Conservation (phyloP, 1,284 basidiomycete species). For the Trichosporon ovoides region DNA sequence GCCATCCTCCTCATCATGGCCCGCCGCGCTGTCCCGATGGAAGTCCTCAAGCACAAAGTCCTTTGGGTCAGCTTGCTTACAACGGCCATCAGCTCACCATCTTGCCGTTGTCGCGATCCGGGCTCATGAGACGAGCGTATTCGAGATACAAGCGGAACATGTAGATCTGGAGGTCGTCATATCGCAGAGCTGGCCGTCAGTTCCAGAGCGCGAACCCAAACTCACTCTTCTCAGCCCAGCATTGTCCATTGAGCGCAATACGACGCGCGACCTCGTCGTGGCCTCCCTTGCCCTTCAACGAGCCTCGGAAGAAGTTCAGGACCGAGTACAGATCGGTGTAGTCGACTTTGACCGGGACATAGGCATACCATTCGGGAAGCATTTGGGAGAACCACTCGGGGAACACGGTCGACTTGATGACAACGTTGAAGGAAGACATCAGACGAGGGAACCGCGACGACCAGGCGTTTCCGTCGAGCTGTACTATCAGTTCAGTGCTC, state of each 20-base stretch:
- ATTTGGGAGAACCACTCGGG: conserved; percentile 49
- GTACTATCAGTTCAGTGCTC: conserved; percentile 11
- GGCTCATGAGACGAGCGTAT: conserved; percentile 54
- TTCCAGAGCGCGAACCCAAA: not conserved
- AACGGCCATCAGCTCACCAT: conserved; percentile 35
- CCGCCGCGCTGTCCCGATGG: conserved; percentile 12
- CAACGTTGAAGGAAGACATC: conserved; percentile 47
- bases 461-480: conserved; percentile 48
- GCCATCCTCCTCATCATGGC: not conserved
- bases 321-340: conserved; percentile 50
- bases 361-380: conserved; percentile 50
- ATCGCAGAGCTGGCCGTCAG: conserved; percentile 35
- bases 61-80: conserved; percentile 7
- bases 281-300: conserved; percentile 39
- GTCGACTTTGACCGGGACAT: conserved; percentile 50
- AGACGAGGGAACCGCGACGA: conserved; percentile 48
- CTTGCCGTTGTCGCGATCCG: conserved; percentile 52
- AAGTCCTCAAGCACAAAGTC: conserved; percentile 25
- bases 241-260: conserved; percentile 50
- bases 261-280: conserved; percentile 50
- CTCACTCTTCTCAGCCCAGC: conserved; percentile 49
- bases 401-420: conserved; percentile 50
- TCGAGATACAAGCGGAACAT: conserved; percentile 54
- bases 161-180: conserved; percentile 48
- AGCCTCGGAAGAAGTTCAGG: conserved; percentile 50